A percentile compares a stretch with the other conserved stretches of the same genome.
Evolutionary conservation across 768 basidiomycete species (phyloP).

Genomic region (Chalciporus piperatus): DNA sequence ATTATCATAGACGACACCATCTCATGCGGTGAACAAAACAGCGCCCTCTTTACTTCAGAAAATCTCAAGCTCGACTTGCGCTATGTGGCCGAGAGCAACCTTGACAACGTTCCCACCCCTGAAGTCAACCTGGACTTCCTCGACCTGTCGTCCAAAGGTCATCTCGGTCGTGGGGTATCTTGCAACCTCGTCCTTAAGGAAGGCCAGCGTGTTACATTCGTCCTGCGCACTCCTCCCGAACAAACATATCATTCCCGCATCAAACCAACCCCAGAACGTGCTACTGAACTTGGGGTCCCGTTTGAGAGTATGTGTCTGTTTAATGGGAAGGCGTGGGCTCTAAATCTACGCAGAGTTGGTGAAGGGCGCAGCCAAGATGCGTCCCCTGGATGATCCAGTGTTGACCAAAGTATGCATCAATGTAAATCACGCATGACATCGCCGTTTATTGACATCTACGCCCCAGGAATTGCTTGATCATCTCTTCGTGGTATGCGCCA

Average conservation of each 20-base stretch:
- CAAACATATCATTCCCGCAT: conserved; percentile 11
- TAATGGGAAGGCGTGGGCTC: not conserved
- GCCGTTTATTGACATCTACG: not conserved
- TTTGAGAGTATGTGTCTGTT: conserved; percentile 38
- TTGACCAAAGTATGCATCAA: conserved; percentile 52
- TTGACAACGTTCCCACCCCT: conserved; percentile 52
- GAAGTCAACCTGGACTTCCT: conserved; percentile 55
- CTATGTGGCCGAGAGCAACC: conserved; percentile 59
- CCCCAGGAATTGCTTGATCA: conserved; percentile 52
- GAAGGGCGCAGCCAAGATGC: conserved; percentile 42
- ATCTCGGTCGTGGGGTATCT: conserved; percentile 66
- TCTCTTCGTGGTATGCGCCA: conserved; percentile 48
- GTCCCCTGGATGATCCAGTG: conserved; percentile 65
- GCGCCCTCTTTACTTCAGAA: conserved; percentile 60
- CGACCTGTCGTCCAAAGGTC: conserved; percentile 67
- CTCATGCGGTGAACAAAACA: conserved; percentile 43
- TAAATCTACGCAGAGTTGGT: conserved; percentile 37
- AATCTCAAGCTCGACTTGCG: conserved; percentile 70
- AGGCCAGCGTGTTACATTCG: conserved; percentile 89
- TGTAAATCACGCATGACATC: not conserved
- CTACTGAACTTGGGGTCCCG: conserved; percentile 44
- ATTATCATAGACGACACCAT: conserved; percentile 49
- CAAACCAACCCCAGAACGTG: conserved; percentile 37
- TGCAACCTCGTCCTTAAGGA: conserved; percentile 65
- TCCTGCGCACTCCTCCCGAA: conserved; percentile 71